Percentiles rank a stretch among this genome's conserved stretches.
Conservation (phyloP, 805 yeast genomes). For the Candida saitoana region DNA sequence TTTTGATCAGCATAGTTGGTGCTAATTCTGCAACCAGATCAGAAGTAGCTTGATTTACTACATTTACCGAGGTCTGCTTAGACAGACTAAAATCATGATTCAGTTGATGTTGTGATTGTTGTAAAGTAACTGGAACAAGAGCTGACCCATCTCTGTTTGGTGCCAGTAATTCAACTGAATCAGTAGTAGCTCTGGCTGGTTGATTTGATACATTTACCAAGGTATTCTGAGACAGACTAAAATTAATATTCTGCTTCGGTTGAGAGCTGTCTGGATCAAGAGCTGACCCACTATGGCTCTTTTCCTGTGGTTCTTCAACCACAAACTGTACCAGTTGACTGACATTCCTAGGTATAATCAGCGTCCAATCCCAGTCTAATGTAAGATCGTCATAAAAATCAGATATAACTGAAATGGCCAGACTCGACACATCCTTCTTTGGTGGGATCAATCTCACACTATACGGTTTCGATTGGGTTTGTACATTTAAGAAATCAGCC, state of each 20-base stretch:
- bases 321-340: too few species aligned
- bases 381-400: background rate
- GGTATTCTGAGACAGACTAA: background rate
- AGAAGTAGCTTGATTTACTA: background rate
- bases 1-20: background rate
- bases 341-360: too few species aligned
- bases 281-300: too few species aligned
- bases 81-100: background rate
- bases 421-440: background rate
- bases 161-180: too few species aligned
- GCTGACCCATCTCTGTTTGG: too few species aligned
- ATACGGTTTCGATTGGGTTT: background rate
- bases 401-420: background rate
- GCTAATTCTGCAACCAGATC: background rate
- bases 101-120: background rate
- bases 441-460: background rate
- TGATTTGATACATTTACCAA: too few species aligned
- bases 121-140: too few species aligned
- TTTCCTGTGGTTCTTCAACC: too few species aligned
- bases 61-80: background rate
- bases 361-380: too few species aligned
- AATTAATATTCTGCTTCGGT: too few species aligned
- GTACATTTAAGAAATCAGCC: background rate
- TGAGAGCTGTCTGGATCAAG: too few species aligned
- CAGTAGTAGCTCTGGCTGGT: too few species aligned